Conservation (phyloP, 108 stramenopile species). For the Nannochloropsis salina region DNA sequence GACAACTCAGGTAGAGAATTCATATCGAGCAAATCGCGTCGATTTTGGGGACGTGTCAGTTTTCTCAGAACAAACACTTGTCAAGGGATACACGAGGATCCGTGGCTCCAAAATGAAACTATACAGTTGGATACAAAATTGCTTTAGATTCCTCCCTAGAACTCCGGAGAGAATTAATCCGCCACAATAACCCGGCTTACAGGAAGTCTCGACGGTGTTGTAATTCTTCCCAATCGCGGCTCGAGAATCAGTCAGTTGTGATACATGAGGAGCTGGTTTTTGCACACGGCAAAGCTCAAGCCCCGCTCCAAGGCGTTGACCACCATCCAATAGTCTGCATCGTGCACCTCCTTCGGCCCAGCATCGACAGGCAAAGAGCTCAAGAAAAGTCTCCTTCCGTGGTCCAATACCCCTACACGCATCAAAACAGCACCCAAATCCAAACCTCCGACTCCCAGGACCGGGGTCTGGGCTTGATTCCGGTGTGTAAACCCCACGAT, state of each 20-base stretch:
- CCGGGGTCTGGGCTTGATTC: background rate
- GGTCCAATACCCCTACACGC: background rate
- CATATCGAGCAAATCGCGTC: too few species aligned
- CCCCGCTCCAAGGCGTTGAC: background rate
- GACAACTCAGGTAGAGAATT: too few species aligned
- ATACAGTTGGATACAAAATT: too few species aligned
- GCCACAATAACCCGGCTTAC: too few species aligned
- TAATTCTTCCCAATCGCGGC: too few species aligned
- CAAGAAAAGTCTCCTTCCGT: background rate
- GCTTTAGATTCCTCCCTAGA: too few species aligned
- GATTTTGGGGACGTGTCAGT: too few species aligned
- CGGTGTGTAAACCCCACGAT: background rate
- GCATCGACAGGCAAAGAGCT: background rate
- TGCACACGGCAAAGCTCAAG: background rate
- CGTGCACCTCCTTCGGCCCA: conserved; percentile 1
- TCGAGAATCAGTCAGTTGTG: background rate
- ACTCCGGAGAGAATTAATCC: too few species aligned
- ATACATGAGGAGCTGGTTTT: background rate
- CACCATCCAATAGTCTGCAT: conserved; percentile 18
- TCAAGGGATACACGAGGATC: too few species aligned
- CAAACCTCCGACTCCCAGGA: background rate
- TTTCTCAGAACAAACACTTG: too few species aligned
- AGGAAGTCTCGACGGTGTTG: too few species aligned
- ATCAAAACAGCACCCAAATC: conserved; percentile 10
- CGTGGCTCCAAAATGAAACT: too few species aligned